A percentile compares a stretch with the other conserved stretches of the same genome.
Evolutionary conservation across 2,329 filamentous ascomycete species (phyloP).

Genomic region (Alternaria hordeiaustralica): DNA sequence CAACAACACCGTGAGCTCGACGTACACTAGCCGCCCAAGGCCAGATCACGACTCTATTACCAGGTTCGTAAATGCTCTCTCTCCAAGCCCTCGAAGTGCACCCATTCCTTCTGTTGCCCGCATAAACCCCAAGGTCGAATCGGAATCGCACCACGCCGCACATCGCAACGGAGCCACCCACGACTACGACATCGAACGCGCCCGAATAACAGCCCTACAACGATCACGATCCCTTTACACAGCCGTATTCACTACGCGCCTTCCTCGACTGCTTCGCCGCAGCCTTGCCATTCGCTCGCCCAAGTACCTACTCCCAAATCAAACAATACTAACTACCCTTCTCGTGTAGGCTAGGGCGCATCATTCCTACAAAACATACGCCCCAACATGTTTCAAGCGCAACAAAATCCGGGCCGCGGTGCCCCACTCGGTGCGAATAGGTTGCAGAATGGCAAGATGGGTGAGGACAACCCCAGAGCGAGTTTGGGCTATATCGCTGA

Average conservation of each 20-base stretch:
- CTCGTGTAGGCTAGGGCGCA: slow-evolving; percentile 54
- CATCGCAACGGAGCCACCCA: slow-evolving; percentile 11
- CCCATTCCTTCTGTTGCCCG: slow-evolving; percentile 42
- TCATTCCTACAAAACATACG: slow-evolving; percentile 61
- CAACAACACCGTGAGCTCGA: slow-evolving; percentile 9
- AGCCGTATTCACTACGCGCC: neutral
- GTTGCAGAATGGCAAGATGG: slow-evolving; percentile 62
- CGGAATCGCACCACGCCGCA: slow-evolving; percentile 15
- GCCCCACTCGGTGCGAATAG: slow-evolving; percentile 56
- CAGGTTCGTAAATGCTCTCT: slow-evolving; percentile 21
- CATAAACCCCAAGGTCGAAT: slow-evolving; percentile 30
- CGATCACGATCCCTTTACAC: neutral
- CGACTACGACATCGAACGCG: slow-evolving; percentile 1
- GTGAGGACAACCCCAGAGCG: slow-evolving; percentile 41
- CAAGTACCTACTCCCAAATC: neutral
- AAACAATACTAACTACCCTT: slow-evolving; percentile 16
- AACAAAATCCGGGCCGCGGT: slow-evolving; percentile 58
- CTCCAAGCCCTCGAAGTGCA: slow-evolving; percentile 54
- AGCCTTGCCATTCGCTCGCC: neutral
- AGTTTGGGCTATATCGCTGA: slow-evolving; percentile 24
- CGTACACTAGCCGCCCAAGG: slow-evolving; percentile 2
- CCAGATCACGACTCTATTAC: neutral
- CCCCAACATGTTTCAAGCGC: slow-evolving; percentile 58
- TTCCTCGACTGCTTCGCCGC: neutral
- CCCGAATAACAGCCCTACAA: neutral